These are phyloP conservation scores for Stemphylium lycopersici DNA, from an alignment of 2,329 filamentous ascomycete genomes.

Conservation along the genomic window DNA sequence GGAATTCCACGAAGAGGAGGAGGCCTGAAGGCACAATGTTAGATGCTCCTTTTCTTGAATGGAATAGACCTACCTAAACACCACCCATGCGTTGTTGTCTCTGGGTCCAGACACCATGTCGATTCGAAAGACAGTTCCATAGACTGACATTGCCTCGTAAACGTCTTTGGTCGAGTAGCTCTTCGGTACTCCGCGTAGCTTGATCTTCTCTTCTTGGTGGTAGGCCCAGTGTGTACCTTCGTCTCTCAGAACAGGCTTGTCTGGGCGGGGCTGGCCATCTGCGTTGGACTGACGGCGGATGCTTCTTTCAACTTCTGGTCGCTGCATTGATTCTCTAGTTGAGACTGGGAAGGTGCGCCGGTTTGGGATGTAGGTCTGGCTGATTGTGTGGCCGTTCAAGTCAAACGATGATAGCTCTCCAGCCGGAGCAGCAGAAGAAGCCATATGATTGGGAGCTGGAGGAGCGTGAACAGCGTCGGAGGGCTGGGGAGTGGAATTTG, in stretches of 20 bases:
- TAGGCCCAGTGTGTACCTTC: conserved; percentile 21
- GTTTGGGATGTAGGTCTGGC: conserved; percentile 21
- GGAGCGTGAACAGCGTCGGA: neutral
- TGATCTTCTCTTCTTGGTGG: conserved; percentile 33
- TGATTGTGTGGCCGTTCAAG: conserved; percentile 20
- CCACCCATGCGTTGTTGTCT: conserved; percentile 27
- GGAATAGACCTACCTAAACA: conserved; percentile 28
- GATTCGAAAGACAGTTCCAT: conserved; percentile 39
- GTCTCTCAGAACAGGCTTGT: conserved; percentile 5
- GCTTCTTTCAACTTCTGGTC: neutral
- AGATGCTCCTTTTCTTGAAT: neutral
- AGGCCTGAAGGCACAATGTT: conserved; percentile 17
- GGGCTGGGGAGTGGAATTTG: neutral
- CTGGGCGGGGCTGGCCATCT: neutral
- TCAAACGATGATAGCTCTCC: conserved; percentile 13
- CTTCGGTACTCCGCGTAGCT: conserved; percentile 21
- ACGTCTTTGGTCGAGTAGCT: conserved; percentile 26
- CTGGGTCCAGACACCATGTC: conserved; percentile 27
- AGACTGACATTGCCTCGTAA: conserved; percentile 27
- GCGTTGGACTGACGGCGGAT: neutral
- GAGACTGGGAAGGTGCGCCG: neutral
- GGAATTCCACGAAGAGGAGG: conserved; percentile 15
- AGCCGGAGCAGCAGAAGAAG: conserved; percentile 7
- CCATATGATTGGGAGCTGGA: neutral
- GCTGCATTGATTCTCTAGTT: no score